These are phyloP conservation scores for Spinellus fusiger DNA, from an alignment of 192 early-diverging fungal species.

Conservation along the genomic window DNA sequence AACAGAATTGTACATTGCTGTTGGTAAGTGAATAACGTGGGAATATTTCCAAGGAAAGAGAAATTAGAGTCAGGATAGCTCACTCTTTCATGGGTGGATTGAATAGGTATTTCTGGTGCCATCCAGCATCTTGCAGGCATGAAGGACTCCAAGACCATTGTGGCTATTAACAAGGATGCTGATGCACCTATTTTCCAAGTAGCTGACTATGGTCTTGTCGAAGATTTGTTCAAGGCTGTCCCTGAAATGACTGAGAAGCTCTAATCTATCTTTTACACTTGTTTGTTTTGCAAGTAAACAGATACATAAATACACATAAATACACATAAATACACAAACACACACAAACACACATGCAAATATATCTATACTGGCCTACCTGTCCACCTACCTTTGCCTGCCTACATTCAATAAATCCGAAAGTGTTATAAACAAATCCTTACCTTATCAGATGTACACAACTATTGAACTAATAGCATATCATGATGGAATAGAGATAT, in stretches of 20 bases:
- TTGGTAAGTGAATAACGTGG: slow-evolving; percentile 46
- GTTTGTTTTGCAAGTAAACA: neutral
- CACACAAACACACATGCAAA: neutral
- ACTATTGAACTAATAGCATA: too few relatives aligned
- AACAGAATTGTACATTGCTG: slow-evolving; percentile 82
- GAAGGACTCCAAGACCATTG: slow-evolving; percentile 99
- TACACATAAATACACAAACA: neutral
- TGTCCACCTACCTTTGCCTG: too few relatives aligned
- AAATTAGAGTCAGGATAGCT: neutral
- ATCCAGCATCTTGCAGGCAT: slow-evolving; percentile 98
- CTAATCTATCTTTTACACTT: neutral
- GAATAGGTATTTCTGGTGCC: slow-evolving; percentile 77
- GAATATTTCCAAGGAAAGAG: neutral
- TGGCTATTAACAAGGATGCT: slow-evolving; percentile 97
- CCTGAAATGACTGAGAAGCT: slow-evolving; percentile 88
- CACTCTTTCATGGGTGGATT: neutral
- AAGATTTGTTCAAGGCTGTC: slow-evolving; percentile 87
- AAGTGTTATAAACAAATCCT: too few relatives aligned
- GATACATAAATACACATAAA: neutral
- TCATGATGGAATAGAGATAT: too few relatives aligned
- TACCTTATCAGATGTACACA: too few relatives aligned
- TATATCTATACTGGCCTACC: neutral
- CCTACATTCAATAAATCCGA: too few relatives aligned
- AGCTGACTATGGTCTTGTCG: slow-evolving; percentile 93
- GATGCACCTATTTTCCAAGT: slow-evolving; percentile 99